Conservation (phyloP, 148 eudicot genomes). For the Rhododendron griersonianum region DNA sequence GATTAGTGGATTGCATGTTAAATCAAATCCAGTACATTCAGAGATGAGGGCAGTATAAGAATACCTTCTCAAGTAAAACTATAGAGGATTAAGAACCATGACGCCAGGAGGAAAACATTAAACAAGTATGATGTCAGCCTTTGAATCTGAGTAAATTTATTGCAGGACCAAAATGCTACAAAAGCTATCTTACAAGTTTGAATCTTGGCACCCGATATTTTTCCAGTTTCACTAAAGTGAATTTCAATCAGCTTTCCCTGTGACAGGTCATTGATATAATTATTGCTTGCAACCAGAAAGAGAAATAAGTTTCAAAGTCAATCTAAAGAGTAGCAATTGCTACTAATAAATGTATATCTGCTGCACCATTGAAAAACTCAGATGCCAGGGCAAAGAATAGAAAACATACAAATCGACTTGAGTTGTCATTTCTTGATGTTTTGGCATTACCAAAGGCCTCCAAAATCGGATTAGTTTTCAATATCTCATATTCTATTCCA, state of each 20-base stretch:
- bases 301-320: conserved; percentile 1
- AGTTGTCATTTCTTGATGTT: conserved; percentile 88
- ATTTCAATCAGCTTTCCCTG: conserved; percentile 99
- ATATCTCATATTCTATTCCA: conserved; percentile 90
- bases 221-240: conserved; percentile 96
- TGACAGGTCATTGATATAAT: conserved; percentile 13
- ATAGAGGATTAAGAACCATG: conserved; percentile 22
- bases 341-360: background rate
- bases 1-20: conserved; percentile 21
- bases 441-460: conserved; percentile 99
- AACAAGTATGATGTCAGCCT: conserved; percentile 8
- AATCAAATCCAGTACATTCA: conserved; percentile 11
- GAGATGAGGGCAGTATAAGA: conserved; percentile 14
- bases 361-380: background rate
- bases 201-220: conserved; percentile 91
- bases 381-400: conserved; percentile 5
- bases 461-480: conserved; percentile 87
- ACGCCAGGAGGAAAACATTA: conserved; percentile 10
- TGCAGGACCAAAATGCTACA: conserved; percentile 10
- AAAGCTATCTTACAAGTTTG: conserved; percentile 79
- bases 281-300: conserved; percentile 1
- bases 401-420: conserved; percentile 93
- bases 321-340: background rate
- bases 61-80: conserved; percentile 98
- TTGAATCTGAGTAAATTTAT: background rate